Conservation (phyloP, 2,329 filamentous ascomycete species). For the Pseudocercospora fuligena region DNA sequence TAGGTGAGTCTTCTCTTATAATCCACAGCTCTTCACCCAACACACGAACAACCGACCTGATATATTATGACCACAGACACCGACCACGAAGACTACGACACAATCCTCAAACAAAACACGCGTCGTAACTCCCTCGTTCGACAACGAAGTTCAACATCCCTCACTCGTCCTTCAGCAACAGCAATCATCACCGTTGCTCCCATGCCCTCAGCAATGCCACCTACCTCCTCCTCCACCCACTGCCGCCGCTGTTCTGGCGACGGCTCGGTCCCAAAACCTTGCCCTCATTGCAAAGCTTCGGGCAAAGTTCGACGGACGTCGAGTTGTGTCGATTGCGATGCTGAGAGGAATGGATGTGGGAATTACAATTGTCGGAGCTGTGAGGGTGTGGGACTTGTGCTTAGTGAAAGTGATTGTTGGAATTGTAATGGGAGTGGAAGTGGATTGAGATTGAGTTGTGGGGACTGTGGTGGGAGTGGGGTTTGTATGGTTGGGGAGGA, state of each 20-base stretch:
- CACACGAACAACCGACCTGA: background rate
- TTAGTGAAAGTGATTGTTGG: slow-evolving; percentile 5
- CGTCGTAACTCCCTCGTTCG: slow-evolving; percentile 21
- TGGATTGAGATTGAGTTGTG: slow-evolving; percentile 21
- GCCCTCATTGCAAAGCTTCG: slow-evolving; percentile 24
- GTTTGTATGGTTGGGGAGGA: slow-evolving; percentile 7
- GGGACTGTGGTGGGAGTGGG: slow-evolving; percentile 24
- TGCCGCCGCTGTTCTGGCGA: slow-evolving; percentile 23
- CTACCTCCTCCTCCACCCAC: background rate
- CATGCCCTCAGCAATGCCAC: background rate
- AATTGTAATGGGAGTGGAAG: slow-evolving; percentile 22
- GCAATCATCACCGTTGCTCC: background rate
- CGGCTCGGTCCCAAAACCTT: slow-evolving; percentile 23
- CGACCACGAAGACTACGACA: slow-evolving; percentile 3
- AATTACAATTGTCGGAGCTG: slow-evolving; percentile 25
- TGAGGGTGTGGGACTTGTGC: slow-evolving; percentile 5
- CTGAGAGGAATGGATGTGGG: slow-evolving; percentile 27
- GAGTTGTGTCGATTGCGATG: slow-evolving; percentile 21
- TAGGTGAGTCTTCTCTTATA: background rate
- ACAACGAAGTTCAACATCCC: slow-evolving; percentile 10
- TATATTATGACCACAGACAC: background rate
- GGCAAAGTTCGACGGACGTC: slow-evolving; percentile 9
- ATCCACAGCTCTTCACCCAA: background rate
- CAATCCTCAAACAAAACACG: slow-evolving; percentile 21
- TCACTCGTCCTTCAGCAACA: slow-evolving; percentile 10